Evolutionary conservation across 1,284 basidiomycete genomes (phyloP), one percentile per base, ranked within the genome.

Genomic region (Anthracocystis setariae): DNA sequence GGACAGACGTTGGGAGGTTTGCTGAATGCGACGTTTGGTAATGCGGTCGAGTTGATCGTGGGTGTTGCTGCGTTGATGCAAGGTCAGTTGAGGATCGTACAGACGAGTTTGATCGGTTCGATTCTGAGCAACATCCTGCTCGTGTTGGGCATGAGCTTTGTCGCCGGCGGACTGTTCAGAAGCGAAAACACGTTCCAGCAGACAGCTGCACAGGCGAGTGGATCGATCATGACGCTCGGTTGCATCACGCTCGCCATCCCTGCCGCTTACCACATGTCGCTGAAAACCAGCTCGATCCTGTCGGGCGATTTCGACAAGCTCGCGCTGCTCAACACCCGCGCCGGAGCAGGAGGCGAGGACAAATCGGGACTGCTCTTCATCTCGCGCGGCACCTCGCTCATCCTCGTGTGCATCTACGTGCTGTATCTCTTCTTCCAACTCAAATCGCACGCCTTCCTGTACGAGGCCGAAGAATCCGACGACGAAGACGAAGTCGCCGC

Each of bases 201-300:
- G 61, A 82, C 81, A 1, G 77, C 81, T 7, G 81, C 81, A 21
- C 81, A 82, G 69, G 80, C 81, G 1, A 71, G 62, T 13, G 79
- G 70, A 39, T 77, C 74, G n/a, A 81, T 95, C 60, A 91, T 94
- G 91, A 93, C 91, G 4, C 85, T 95, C 33, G 88, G 92, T 7
- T 92, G 91, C 82, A 92, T 94, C 82, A 93, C 92, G 25, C 87
- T 96, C 39, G 90, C 94, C 66, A 90, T 96, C 59, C 93, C 93
- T n/a, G 93, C 93, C 29, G 93, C 93, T 0, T 94, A 92, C 79
- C 87, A 89, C 78, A 66, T 64, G 50, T 71, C 71, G 24, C 39
- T 67, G 32, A 70, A 59, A 21, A 42, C 51, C 7, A 23, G 72
- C 71, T 76, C 82, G 39, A 78, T 84, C 46, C 71, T 83, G 0